Evolutionary conservation across 352 stramenopile species (phyloP).

Genomic region (Aphanomyces invadans): DNA sequence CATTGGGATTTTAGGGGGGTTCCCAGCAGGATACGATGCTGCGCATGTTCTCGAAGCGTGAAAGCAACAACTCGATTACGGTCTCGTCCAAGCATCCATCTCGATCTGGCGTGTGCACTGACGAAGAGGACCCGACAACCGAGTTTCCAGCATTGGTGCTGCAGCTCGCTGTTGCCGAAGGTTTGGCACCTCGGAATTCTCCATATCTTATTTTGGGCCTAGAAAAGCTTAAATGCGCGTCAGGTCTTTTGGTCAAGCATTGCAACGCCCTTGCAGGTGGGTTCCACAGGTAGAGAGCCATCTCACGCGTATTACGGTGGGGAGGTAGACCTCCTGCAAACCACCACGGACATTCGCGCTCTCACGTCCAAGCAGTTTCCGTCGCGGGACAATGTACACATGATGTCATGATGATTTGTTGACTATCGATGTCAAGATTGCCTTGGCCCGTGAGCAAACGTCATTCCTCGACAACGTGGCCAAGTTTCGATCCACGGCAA

Average conservation of each 20-base stretch:
- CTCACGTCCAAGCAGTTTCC: conserved; percentile 32
- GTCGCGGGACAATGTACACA: conserved; percentile 25
- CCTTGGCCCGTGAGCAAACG: neutral
- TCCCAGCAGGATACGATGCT: neutral
- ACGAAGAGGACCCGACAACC: conserved; percentile 2
- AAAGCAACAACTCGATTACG: neutral
- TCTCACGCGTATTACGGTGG: too few species aligned
- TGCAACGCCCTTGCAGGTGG: conserved; percentile 52
- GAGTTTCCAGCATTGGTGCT: conserved; percentile 11
- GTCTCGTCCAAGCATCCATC: neutral
- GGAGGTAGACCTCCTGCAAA: neutral
- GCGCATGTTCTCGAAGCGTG: conserved; percentile 22
- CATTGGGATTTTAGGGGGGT: neutral
- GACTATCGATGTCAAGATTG: neutral
- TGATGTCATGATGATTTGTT: neutral
- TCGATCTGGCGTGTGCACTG: neutral
- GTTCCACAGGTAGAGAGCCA: too few species aligned
- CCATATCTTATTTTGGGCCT: neutral
- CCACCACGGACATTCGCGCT: neutral
- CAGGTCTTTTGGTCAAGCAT: conserved; percentile 44
- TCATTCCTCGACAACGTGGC: conserved; percentile 33
- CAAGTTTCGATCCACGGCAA: conserved; percentile 44
- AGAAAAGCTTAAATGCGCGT: conserved; percentile 36
- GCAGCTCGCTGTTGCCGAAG: conserved; percentile 12
- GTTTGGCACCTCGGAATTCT: neutral